Evolutionary conservation across 805 yeast species (phyloP).

Genomic region (Candida lessepsii): DNA sequence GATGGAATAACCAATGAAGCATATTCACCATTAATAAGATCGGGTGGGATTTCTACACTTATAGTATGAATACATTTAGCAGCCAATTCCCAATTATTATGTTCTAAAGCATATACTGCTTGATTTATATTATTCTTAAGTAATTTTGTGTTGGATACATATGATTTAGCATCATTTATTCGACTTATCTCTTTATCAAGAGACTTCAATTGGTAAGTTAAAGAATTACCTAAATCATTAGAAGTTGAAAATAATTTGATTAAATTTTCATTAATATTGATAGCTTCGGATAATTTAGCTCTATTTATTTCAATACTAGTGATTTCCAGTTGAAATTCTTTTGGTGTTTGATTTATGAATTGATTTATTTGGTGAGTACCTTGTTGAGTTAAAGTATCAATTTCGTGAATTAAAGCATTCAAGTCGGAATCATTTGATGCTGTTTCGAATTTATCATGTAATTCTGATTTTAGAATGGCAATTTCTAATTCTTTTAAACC

Average conservation of each 20-base stretch:
- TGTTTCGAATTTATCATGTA: slow-evolving; percentile 2
- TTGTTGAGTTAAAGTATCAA: slow-evolving; percentile 24
- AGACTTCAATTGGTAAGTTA: slow-evolving; percentile 67
- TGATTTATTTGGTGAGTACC: slow-evolving; percentile 28
- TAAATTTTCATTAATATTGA: slow-evolving; percentile 55
- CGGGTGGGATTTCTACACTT: slow-evolving; percentile 47
- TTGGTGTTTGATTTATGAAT: slow-evolving; percentile 23
- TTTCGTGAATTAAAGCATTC: slow-evolving; percentile 22
- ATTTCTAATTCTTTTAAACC: background rate
- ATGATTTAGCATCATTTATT: slow-evolving; percentile 59
- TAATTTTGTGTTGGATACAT: slow-evolving; percentile 63
- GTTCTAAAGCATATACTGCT: slow-evolving; percentile 66
- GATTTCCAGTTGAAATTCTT: slow-evolving; percentile 36
- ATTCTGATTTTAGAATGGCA: background rate
- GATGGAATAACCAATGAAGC: slow-evolving; percentile 85
- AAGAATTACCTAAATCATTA: slow-evolving; percentile 59
- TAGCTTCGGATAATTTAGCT: slow-evolving; percentile 61
- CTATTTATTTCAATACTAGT: slow-evolving; percentile 57
- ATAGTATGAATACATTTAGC: slow-evolving; percentile 58
- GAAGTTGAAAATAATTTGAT: slow-evolving; percentile 56
- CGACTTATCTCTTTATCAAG: slow-evolving; percentile 69
- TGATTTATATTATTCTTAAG: slow-evolving; percentile 64
- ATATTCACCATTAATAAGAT: slow-evolving; percentile 58
- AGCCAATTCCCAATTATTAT: slow-evolving; percentile 72
- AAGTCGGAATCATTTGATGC: slow-evolving; percentile 32